These are phyloP conservation scores for Fusarium sororula DNA, from an alignment of 2,329 filamentous ascomycete species.

Conservation along the genomic window DNA sequence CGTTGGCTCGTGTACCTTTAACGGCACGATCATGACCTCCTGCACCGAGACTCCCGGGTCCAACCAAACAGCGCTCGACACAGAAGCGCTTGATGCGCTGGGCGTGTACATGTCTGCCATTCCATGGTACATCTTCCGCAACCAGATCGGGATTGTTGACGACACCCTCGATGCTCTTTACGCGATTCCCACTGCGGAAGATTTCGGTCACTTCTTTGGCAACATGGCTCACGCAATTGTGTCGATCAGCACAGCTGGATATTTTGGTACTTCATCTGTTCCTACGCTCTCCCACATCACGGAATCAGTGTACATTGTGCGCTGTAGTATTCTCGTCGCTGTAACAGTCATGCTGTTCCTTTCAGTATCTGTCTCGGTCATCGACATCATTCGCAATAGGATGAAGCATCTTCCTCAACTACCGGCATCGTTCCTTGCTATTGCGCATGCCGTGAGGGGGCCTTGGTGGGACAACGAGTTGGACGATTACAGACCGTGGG, in stretches of 20 bases:
- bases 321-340: constrained; percentile 28
- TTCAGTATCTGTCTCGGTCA: constrained; percentile 11
- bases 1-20: constrained; percentile 29
- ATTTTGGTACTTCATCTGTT: constrained; percentile 31
- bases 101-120: constrained; percentile 34
- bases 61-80: constrained; percentile 27
- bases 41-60: background rate
- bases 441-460: constrained; percentile 28
- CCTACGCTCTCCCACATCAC: constrained; percentile 4
- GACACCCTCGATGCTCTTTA: constrained; percentile 30
- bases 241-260: constrained; percentile 32
- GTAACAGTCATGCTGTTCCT: constrained; percentile 23
- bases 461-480: constrained; percentile 33
- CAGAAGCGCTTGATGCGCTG: constrained; percentile 14
- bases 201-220: constrained; percentile 31
- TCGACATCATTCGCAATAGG: constrained; percentile 32
- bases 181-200: constrained; percentile 31
- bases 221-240: constrained; percentile 36
- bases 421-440: constrained; percentile 31
- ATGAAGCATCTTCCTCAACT: constrained; percentile 22
- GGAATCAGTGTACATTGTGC: constrained; percentile 29
- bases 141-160: constrained; percentile 22
- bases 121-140: constrained; percentile 34
- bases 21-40: constrained; percentile 30
- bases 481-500: constrained; percentile 17